Base-by-base conservation (phyloP, 495 filamentous ascomycete species). In the Parathielavia appendiculata region DNA sequence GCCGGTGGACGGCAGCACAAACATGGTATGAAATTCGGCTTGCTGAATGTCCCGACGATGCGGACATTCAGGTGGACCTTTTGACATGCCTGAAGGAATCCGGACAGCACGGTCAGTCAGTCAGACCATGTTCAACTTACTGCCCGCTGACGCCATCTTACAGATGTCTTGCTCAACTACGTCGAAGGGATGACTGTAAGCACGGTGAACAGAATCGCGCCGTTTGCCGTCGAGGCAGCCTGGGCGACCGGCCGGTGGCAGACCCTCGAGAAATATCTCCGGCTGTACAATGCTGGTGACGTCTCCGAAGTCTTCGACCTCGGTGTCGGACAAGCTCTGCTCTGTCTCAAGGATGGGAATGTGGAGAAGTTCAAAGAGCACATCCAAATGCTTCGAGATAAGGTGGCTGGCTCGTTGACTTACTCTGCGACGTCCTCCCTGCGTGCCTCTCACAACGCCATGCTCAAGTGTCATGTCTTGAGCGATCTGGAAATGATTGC, bases 1-100 rank as follows among this genome's bases (percentile, higher is more conserved):
- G 91, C n/a, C 81, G 92, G 67, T 99, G 92, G 93, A 89, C 89
- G n/a, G 90, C 93, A 50, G 95, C 90, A 44, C 92, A 97, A 74
- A 93, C 88, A 63, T 99, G 93, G 93, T 97, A 97, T 71, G 91
- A 97, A 68, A 79, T 95, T 38, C 83, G 87, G 58, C 80, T 96
- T 39, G 86, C 85, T 8, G 84, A 92, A 60, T 81, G 86, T 45
- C 91, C 95, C 1, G 76, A 85, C 44, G 85, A 96, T 69, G 61
- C 79, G 22, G 85, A 93, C 45, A 78, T 86, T 16, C 91, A 97
- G 69, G 78, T 87, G 58, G 86, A 95, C 68, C 81, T 97, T 22
- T 74, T 97, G 41, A 88, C 85, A 7, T 96, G 95, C 65, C 79
- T 99, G 14, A 92, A 89, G 65, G 90, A 96, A 71, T 92, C 91